Conservation (phyloP, 2,329 filamentous ascomycete genomes). For the Aureobasidium sp. region DNA sequence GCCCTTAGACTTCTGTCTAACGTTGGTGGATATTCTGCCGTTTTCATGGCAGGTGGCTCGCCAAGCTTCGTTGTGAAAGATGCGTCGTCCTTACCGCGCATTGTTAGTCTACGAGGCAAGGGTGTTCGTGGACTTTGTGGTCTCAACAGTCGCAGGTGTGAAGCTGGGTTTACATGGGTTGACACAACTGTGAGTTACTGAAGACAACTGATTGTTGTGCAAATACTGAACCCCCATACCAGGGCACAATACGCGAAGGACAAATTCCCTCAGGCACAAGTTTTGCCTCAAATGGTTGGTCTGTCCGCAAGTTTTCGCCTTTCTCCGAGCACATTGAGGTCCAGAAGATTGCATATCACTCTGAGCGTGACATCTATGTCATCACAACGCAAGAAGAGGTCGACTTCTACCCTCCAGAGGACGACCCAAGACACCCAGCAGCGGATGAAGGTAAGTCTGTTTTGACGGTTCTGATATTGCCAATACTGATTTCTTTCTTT, state of each 20-base stretch:
- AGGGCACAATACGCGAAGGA: constrained; percentile 66
- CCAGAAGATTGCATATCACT: constrained; percentile 68
- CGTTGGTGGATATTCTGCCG: constrained; percentile 69
- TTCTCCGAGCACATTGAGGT: constrained; percentile 52
- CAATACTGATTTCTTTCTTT: constrained; percentile 18
- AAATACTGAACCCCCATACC: constrained; percentile 20
- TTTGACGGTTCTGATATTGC: background rate
- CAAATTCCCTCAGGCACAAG: constrained; percentile 61
- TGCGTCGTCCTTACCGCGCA: constrained; percentile 60
- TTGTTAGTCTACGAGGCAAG: constrained; percentile 60
- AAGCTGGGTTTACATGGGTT: constrained; percentile 76
- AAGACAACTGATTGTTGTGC: background rate
- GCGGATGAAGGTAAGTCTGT: constrained; percentile 56
- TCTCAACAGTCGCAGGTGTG: constrained; percentile 70
- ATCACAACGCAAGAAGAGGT: constrained; percentile 61
- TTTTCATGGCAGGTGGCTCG: constrained; percentile 75
- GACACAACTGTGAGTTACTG: constrained; percentile 47
- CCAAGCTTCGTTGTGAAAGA: constrained; percentile 80
- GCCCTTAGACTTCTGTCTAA: constrained; percentile 55
- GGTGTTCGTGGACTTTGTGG: constrained; percentile 64
- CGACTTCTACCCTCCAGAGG: constrained; percentile 76
- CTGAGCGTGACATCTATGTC: constrained; percentile 66
- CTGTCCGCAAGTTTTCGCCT: constrained; percentile 64
- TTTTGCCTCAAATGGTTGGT: constrained; percentile 69
- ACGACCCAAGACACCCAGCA: constrained; percentile 79